phyloP scores from a whole-genome alignment of 2,329 filamentous ascomycete genomes.

The Botrytis aclada region DNA sequence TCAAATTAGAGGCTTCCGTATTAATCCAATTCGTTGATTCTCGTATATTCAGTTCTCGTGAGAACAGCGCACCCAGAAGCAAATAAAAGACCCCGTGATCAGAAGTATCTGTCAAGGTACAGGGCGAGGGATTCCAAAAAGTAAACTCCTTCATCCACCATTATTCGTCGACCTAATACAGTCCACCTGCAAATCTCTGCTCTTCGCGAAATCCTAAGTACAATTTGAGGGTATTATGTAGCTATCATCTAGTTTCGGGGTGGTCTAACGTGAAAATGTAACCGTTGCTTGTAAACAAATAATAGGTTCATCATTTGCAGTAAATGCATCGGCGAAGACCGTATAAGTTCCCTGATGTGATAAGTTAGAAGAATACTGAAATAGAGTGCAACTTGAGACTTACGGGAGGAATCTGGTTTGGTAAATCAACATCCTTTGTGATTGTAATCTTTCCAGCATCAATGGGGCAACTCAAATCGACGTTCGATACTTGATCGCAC shows the following conservation, averaged over 20 bases:
- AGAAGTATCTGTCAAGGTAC: slow-evolving; percentile 26
- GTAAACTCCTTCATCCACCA: slow-evolving; percentile 13
- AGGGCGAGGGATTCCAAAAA: slow-evolving; percentile 26
- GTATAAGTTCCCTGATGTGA: slow-evolving; percentile 76
- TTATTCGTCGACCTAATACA: slow-evolving; percentile 16
- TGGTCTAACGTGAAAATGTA: slow-evolving; percentile 45
- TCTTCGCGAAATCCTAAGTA: background rate
- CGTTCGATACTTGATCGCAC: slow-evolving; percentile 84
- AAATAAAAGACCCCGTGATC: slow-evolving; percentile 25
- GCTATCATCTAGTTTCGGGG: background rate
- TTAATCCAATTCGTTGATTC: slow-evolving; percentile 13
- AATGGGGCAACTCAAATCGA: slow-evolving; percentile 85
- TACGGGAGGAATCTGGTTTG: slow-evolving; percentile 84
- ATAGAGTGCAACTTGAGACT: slow-evolving; percentile 40
- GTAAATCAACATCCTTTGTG: slow-evolving; percentile 79
- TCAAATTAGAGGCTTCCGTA: background rate
- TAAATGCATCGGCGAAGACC: slow-evolving; percentile 82
- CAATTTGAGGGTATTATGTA: slow-evolving; percentile 5
- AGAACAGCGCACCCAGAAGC: background rate
- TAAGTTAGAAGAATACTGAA: slow-evolving; percentile 15
- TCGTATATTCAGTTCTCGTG: background rate
- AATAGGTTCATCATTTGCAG: slow-evolving; percentile 64
- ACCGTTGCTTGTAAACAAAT: slow-evolving; percentile 82
- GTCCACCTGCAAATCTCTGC: background rate
- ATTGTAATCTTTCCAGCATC: slow-evolving; percentile 72